Base-by-base conservation (phyloP, 169 alveolate species). In the Eimeria acervulina region DNA sequence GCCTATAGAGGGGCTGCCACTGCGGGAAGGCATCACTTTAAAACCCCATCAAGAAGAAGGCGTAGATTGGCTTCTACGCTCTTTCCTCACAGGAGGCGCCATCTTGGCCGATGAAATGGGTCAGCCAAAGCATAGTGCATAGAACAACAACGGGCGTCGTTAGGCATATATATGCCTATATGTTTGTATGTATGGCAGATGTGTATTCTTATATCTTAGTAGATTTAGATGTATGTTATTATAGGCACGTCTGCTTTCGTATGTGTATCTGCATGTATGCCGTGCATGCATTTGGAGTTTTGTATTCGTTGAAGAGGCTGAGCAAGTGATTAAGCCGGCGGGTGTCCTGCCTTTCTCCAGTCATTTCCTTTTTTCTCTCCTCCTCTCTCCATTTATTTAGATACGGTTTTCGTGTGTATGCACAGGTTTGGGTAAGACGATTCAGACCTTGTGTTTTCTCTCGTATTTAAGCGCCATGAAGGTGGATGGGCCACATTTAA, bases 51-150 rank as follows among this genome's bases (percentile, higher is more conserved):
- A 98, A 95, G 98, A 97, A 68, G 97, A 96, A 72, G 99, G 99
- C 2, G 99, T 98, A 1, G 98, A 98, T 76, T 98, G 99, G 99
- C 94, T 98, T 13, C 93, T 98, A 68, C 96, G 97, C 83, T 97
- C 99, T 10, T 96, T 97, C 87, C 97, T 98, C 44, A 95, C 96
- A 6, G 99, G 99, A 1, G 99, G 99, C 10, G 99, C 99, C 44
- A 98, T 98, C 55, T 93, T 98, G 70, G 98, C 99, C 19, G 99
- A 98, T 92, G 99, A 98, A 93, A 98, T 98, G 99, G 99, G 98
- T 97, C 78, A 3, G 55, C 12, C 12, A 5, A 47, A 47, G n/a
- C n/a, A n/a, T n/a, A n/a, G n/a, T n/a, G n/a, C n/a, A n/a, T n/a
- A n/a, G n/a, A n/a, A n/a, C n/a, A n/a, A n/a, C n/a, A n/a, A n/a